Evolutionary conservation across 2,329 filamentous ascomycete genomes (phyloP).

Genomic region (Chaetomiaceae sp.): DNA sequence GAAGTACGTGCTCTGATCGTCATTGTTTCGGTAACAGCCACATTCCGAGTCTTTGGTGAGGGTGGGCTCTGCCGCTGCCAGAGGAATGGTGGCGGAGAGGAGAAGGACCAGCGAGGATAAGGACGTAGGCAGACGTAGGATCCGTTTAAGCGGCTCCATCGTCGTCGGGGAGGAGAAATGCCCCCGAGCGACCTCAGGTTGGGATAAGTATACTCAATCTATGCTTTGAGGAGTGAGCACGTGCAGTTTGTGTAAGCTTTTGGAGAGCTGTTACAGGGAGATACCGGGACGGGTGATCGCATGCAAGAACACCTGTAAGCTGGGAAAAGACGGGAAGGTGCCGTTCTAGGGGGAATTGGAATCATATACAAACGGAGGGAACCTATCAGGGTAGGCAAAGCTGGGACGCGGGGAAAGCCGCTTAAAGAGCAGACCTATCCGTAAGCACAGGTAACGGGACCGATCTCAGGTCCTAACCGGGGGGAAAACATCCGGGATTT

Average conservation of each 20-base stretch:
- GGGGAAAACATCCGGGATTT: slow-evolving; percentile 7
- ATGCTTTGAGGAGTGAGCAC: not conserved
- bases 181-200: too few relatives aligned
- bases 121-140: slow-evolving; percentile 7
- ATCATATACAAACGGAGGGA: not conserved
- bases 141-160: slow-evolving; percentile 9
- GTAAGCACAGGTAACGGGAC: not conserved
- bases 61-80: slow-evolving; percentile 14
- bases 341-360: not conserved
- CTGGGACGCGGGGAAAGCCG: not conserved
- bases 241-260: not conserved
- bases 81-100: slow-evolving; percentile 14
- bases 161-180: not conserved
- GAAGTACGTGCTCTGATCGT: slow-evolving; percentile 41
- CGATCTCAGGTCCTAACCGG: slow-evolving; percentile 6
- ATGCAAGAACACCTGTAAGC: not conserved
- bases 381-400: too few relatives aligned
- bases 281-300: not conserved
- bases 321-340: not conserved
- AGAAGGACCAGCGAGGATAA: slow-evolving; percentile 22
- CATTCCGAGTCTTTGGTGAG: slow-evolving; percentile 37
- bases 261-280: not conserved
- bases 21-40: slow-evolving; percentile 47
- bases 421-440: slow-evolving; percentile 14
- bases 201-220: not conserved